phyloP scores from a whole-genome alignment of 2,329 filamentous ascomycete genomes.

The Neofusicoccum umdonicola region DNA sequence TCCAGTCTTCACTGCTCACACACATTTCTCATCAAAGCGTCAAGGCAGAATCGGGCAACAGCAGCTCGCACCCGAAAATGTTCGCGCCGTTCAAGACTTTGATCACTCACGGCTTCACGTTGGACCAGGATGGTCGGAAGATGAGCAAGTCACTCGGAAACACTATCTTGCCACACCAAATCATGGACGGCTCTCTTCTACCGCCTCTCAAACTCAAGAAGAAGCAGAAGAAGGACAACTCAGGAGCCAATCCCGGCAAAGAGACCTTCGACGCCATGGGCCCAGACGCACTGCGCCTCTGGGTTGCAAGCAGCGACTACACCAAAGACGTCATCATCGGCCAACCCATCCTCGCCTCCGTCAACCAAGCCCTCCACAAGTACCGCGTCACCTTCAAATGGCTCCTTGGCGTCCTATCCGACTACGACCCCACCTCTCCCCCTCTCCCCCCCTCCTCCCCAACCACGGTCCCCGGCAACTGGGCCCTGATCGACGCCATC shows the following conservation, averaged over 20 bases:
- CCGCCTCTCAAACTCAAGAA: conserved; percentile 67
- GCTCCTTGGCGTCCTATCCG: conserved; percentile 66
- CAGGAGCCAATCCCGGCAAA: conserved; percentile 21
- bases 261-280: conserved; percentile 69
- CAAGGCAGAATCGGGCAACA: conserved; percentile 26
- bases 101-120: conserved; percentile 93
- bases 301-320: conserved; percentile 90
- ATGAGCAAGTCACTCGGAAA: conserved; percentile 99
- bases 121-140: conserved; percentile 87
- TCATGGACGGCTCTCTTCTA: conserved; percentile 79
- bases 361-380: conserved; percentile 77
- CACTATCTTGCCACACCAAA: conserved; percentile 73
- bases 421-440: conserved; percentile 38
- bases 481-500: conserved; percentile 52
- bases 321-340: conserved; percentile 84
- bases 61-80: conserved; percentile 23
- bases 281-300: conserved; percentile 81
- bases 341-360: conserved; percentile 69
- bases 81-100: conserved; percentile 78
- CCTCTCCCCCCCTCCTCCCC: conserved; percentile 10
- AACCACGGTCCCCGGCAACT: not conserved
- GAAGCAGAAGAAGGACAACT: conserved; percentile 34
- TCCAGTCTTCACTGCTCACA: conserved; percentile 92
- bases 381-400: conserved; percentile 90
- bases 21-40: conserved; percentile 63